phyloP scores from a whole-genome alignment of 257 asterid genomes.

The Fraxinus pennsylvanica region DNA sequence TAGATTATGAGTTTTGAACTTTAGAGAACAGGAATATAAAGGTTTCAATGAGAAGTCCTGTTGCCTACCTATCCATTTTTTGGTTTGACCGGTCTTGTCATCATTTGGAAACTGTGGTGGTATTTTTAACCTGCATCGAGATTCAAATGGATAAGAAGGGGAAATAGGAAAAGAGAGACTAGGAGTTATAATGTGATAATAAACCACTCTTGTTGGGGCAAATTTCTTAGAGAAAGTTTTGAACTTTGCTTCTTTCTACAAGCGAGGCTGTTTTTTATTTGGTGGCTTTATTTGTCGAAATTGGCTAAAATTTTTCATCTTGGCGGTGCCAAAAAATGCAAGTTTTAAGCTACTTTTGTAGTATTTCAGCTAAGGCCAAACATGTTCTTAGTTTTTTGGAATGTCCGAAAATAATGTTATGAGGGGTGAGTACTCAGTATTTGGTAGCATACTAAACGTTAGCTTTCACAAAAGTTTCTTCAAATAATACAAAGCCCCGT shows the following conservation, averaged over 20 bases:
- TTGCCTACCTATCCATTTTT: background rate
- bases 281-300: too few relatives aligned
- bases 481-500: background rate
- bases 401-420: too few relatives aligned
- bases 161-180: background rate
- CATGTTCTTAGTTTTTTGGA: background rate
- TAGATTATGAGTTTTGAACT: background rate
- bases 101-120: background rate
- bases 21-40: background rate
- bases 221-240: background rate
- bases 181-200: background rate
- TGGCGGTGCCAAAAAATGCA: background rate
- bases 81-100: background rate
- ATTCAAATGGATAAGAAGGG: background rate
- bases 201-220: background rate
- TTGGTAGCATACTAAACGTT: too few relatives aligned
- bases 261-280: background rate
- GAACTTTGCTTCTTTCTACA: background rate
- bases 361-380: background rate
- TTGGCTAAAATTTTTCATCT: too few relatives aligned
- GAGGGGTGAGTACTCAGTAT: too few relatives aligned
- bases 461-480: background rate
- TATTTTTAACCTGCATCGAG: background rate
- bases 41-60: background rate
- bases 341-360: background rate